Evolutionary conservation across 345 rosid species (phyloP).

Genomic region (Lenwebbia sp.): DNA sequence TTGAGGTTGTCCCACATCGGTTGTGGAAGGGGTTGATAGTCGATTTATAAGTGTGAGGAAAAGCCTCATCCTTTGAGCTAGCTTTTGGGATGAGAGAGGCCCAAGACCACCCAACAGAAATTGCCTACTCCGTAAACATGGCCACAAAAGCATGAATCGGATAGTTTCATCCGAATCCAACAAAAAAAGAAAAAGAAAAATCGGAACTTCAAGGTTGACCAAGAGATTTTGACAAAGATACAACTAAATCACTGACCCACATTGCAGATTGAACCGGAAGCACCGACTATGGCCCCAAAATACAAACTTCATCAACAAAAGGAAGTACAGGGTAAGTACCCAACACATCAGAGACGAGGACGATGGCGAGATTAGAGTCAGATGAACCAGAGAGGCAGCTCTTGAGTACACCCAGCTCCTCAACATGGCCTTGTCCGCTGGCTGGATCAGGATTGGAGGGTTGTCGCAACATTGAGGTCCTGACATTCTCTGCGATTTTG

Average conservation of each 20-base stretch:
- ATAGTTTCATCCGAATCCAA: neutral
- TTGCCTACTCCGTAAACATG: neutral
- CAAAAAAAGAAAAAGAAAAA: neutral
- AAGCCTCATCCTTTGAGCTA: too few species aligned
- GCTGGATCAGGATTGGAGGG: slow-evolving; percentile 44
- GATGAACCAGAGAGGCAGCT: slow-evolving; percentile 51
- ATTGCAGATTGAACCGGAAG: neutral
- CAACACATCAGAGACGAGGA: slow-evolving; percentile 51
- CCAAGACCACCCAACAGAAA: too few species aligned
- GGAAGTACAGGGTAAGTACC: slow-evolving; percentile 4
- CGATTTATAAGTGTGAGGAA: too few species aligned
- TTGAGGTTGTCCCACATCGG: too few species aligned
- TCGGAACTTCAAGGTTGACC: neutral
- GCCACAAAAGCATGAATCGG: neutral
- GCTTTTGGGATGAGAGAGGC: too few species aligned
- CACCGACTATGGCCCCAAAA: neutral
- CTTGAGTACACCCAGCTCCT: slow-evolving; percentile 46
- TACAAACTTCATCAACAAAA: neutral
- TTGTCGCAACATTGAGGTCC: slow-evolving; percentile 65
- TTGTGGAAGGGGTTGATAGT: too few species aligned
- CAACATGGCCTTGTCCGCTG: slow-evolving; percentile 45
- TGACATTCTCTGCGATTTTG: slow-evolving; percentile 23
- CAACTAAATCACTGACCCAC: neutral
- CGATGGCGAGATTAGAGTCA: slow-evolving; percentile 40
- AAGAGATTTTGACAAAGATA: neutral